Evolutionary conservation across 768 basidiomycete genomes (phyloP), one percentile per base, ranked within the genome.

Genomic region (Chiua virens): DNA sequence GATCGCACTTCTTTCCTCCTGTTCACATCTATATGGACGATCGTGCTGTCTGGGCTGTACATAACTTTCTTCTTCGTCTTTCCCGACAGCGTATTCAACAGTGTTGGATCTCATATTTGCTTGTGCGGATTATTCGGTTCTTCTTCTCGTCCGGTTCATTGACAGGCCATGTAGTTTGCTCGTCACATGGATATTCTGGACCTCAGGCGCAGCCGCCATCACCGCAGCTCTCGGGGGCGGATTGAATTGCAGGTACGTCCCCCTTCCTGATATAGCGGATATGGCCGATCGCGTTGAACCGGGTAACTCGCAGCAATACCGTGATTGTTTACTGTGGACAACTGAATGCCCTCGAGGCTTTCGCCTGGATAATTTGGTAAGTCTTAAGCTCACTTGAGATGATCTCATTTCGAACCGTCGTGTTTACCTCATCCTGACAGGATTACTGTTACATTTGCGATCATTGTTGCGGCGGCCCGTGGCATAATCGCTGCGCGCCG

Each of bases 171-270:
- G n/a, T 54, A 89, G 88, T 69, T 67, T 90, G 43, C 50, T 74
- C 43, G 14, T 91, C 18, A 88, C 87, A 1, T 91, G 88, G 87
- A 74, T 91, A 34, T 75, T 89, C 53, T 92, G 89, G 89, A 75
- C 81, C 3, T 82, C 88, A 0, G 87, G 78, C 3, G 87, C 87
- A 1, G 84, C 87, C 1, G 76, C 85, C 3, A 76, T 91, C 41
- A 90, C 89, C 2, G 70, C 79, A 18, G 67, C 77, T 22, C 73
- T 89, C 27, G 83, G 84, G 13, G 89, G 89, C 14, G 81, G 85
- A 10, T 63, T 87, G 49, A 82, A 88, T 61, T 92, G 89, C 82
- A 62, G 56, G 83, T 82, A 62, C 47, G 80, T 60, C 34, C 41
- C 28, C n/a, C 30, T 38, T 32, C 17, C 15, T 28, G 10, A 23